Conservation (phyloP, 768 basidiomycete genomes). For the Suillus clintonianus region DNA sequence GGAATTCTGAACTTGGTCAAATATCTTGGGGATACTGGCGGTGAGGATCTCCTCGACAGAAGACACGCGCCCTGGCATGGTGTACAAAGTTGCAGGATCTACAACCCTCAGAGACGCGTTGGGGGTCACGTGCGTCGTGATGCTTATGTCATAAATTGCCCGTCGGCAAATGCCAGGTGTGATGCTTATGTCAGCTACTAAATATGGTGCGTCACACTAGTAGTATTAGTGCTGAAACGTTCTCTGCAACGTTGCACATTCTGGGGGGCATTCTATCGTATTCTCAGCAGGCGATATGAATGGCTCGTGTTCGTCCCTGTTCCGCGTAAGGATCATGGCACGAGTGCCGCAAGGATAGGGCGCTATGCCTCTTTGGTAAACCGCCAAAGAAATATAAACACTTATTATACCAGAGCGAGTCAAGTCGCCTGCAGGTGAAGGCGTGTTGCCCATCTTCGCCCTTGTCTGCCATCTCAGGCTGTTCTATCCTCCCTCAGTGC, state of each 20-base stretch:
- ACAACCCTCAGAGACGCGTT: background rate
- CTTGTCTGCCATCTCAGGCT: constrained; percentile 35
- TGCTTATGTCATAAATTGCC: background rate
- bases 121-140: constrained; percentile 8
- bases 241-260: background rate
- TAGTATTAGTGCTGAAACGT: background rate
- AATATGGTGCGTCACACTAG: background rate
- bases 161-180: background rate
- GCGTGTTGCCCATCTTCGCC: constrained; percentile 39
- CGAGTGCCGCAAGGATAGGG: constrained; percentile 2
- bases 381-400: constrained; percentile 32
- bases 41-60: constrained; percentile 30
- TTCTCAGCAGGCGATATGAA: constrained; percentile 4
- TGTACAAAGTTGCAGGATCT: constrained; percentile 7
- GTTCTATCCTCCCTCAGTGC: constrained; percentile 33
- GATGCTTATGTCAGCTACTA: background rate
- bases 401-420: constrained; percentile 29
- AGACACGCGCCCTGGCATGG: constrained; percentile 29
- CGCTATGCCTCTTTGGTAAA: constrained; percentile 20
- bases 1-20: constrained; percentile 76
- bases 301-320: constrained; percentile 1
- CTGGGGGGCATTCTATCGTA: background rate
- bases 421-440: constrained; percentile 35
- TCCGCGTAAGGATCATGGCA: background rate
- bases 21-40: constrained; percentile 58